phyloP scores from a whole-genome alignment of 139 green algal genomes.

The Edaphochlamys debaryana region DNA sequence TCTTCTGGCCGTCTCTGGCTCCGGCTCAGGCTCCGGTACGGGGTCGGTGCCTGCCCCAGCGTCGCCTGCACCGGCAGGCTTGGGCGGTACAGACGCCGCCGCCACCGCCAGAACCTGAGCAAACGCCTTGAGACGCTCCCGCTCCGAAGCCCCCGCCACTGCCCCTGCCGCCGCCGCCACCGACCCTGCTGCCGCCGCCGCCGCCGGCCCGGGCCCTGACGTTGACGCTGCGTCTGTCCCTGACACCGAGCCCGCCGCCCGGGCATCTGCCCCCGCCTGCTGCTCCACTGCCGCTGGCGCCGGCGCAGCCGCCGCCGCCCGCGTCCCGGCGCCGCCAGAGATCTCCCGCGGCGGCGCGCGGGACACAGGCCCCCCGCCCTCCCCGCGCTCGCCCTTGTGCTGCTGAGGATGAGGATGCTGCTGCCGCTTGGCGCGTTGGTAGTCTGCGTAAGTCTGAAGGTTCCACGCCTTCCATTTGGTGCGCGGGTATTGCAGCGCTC shows the following conservation, averaged over 20 bases:
- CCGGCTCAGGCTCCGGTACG: no score
- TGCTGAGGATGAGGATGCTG: not conserved
- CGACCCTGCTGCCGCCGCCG: no score
- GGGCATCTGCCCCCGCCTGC: not conserved
- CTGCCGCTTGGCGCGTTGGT: not conserved
- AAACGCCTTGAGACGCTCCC: slow-evolving; percentile 5
- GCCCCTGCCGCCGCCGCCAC: no score
- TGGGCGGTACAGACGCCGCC: not conserved
- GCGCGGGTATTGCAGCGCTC: not conserved
- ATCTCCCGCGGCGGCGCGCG: not conserved
- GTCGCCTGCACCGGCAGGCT: no score
- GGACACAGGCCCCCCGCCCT: not conserved
- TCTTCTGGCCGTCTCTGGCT: no score
- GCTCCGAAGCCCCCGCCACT: not conserved
- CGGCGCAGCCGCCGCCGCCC: not conserved
- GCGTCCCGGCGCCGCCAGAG: not conserved
- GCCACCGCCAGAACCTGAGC: not conserved
- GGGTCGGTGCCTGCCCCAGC: no score
- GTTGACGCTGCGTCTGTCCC: no score
- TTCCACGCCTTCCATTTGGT: not conserved
- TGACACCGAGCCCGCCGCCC: not conserved
- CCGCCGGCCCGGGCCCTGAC: no score
- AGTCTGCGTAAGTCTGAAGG: slow-evolving; percentile 5
- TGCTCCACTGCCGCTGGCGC: no score
- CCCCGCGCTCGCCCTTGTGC: not conserved